Evolutionary conservation across 2,329 filamentous ascomycete genomes (phyloP), one percentile per base, ranked within the genome.

Genomic region (Purpureocillium takamizusanense): DNA sequence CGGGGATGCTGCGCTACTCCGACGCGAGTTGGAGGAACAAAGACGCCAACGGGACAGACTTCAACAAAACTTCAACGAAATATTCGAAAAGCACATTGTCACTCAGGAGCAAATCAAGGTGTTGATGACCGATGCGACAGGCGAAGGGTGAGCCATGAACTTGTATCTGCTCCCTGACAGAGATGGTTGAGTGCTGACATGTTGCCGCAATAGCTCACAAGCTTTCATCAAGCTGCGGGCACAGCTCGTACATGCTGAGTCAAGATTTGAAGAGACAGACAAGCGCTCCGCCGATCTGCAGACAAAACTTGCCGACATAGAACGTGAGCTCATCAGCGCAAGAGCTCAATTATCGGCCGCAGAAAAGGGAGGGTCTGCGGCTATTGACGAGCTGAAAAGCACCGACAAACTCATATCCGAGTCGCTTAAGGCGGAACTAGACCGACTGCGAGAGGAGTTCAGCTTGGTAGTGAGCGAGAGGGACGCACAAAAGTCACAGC

Each of bases 11-110:
- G 68, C 70, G 32, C 60, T 67, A 32, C 59, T 81, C 33, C 67
- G 74, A 23, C 63, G 65, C 38, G 74, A 81, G 44, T 60, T 79
- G 23, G 76, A 81, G 35, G 66, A 73, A 41, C 59, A 70, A 40
- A 70, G 66, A 39, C 62, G 66, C 37, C 67, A 69, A 44, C 61
- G 65, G 29, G 69, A 74, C 41, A 58, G 64, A 31, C 54, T 78
- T n/a, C 71, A 76, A 49, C 61, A 69, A 40, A 71, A 68, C 45
- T 70, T 69, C 48, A 74, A 73, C 49, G 69, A 72, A 4, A 59
- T 78, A 1, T 72, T 76, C 43, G 74, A 80, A 54, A 74, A 76
- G 53, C 65, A 75, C 43, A 69, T 70, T 12, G 61, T 80, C 35
- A 61, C 66, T 7, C 71, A 78, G 51, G 69, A 76, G 42, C 76